A percentile compares a stretch with the other conserved stretches of the same genome.
These are phyloP conservation scores for Coccinonectria pachysandricola DNA, from an alignment of 2,329 filamentous ascomycete species.

Conservation along the genomic window DNA sequence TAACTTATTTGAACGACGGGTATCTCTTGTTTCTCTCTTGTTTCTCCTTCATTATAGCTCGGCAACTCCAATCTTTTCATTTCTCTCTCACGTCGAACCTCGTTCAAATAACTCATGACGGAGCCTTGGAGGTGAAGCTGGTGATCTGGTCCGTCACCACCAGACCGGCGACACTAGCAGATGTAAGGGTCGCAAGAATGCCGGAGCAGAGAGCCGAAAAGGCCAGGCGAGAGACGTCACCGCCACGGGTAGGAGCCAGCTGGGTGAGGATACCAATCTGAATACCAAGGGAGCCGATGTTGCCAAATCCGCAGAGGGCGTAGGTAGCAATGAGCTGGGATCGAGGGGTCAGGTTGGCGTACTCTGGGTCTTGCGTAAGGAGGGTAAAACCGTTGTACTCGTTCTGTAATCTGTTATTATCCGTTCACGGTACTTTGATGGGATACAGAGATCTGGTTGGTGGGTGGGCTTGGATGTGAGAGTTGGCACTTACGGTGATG, in stretches of 20 bases:
- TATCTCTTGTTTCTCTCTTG: too few relatives aligned
- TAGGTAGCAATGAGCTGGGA: constrained; percentile 78
- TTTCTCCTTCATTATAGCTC: too few relatives aligned
- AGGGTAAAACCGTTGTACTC: constrained; percentile 65
- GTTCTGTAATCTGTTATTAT: constrained; percentile 37
- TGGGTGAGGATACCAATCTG: constrained; percentile 83
- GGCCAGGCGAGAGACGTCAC: constrained; percentile 66
- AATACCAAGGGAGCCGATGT: constrained; percentile 78
- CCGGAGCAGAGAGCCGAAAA: constrained; percentile 69
- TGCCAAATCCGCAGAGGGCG: constrained; percentile 73
- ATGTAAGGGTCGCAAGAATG: constrained; percentile 68
- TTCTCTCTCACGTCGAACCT: constrained; percentile 1
- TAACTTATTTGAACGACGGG: too few relatives aligned
- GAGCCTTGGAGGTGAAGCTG: constrained; percentile 5
- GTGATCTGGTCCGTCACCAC: constrained; percentile 46
- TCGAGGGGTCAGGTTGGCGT: constrained; percentile 52
- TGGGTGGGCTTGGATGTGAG: too few relatives aligned
- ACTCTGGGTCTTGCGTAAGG: constrained; percentile 45
- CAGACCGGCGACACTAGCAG: constrained; percentile 67
- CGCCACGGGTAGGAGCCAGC: constrained; percentile 62
- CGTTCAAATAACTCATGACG: constrained; percentile 1
- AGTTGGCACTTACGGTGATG: constrained; percentile 45
- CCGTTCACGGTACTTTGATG: constrained; percentile 1
- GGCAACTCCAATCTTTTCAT: too few relatives aligned
- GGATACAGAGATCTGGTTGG: neutral